Evolutionary conservation across 805 yeast genomes (phyloP).

Genomic region (Candida nanaspora): DNA sequence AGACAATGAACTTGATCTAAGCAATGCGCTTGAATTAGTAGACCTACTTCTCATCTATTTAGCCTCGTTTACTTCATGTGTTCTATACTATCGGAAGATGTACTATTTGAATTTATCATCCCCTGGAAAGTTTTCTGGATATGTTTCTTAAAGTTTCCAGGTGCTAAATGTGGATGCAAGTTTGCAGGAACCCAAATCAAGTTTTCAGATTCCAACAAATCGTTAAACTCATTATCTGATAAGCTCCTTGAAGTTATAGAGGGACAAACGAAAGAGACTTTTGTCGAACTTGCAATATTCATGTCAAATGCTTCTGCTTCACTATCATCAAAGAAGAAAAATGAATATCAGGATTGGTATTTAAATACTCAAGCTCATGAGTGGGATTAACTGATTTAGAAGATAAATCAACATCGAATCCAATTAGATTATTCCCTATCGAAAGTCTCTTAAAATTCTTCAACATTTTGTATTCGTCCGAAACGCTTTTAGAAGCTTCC

Average conservation of each 20-base stretch:
- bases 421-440: conserved; percentile 49
- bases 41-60: background rate
- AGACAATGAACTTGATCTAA: conserved; percentile 16
- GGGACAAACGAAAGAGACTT: background rate
- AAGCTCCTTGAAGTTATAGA: background rate
- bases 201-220: conserved; percentile 32
- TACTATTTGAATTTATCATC: conserved; percentile 14
- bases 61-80: background rate
- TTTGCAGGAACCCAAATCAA: conserved; percentile 94
- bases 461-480: conserved; percentile 66
- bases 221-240: conserved; percentile 7
- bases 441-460: conserved; percentile 68
- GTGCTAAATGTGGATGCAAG: conserved; percentile 91
- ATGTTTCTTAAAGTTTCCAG: conserved; percentile 71
- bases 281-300: too few species aligned
- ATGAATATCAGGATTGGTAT: background rate
- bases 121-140: conserved; percentile 54
- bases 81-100: background rate
- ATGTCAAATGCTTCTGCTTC: too few species aligned
- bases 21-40: conserved; percentile 2
- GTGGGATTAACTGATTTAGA: conserved; percentile 17
- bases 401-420: conserved; percentile 67
- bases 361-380: conserved; percentile 10
- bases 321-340: conserved; percentile 2
- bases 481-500: conserved; percentile 70